A percentile compares a stretch with the other conserved stretches of the same genome.
Conservation (phyloP, 1,139 yeast genomes). For the Waltiozyma sp. region DNA sequence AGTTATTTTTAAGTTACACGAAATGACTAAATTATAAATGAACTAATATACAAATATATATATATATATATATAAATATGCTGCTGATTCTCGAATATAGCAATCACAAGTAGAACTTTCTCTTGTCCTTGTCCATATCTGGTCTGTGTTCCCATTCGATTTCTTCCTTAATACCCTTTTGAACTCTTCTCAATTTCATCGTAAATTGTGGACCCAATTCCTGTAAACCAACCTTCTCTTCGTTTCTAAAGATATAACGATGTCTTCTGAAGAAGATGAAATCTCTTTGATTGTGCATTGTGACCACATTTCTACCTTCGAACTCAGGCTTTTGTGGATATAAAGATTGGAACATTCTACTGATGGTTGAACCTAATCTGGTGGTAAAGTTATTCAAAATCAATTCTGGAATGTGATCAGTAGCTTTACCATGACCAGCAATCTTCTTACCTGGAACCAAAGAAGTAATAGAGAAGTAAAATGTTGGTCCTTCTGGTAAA, state of each 20-base stretch:
- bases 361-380: conserved; percentile 85
- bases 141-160: conserved; percentile 94
- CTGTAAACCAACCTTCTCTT: conserved; percentile 86
- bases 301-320: conserved; percentile 90
- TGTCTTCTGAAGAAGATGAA: conserved; percentile 92
- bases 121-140: conserved; percentile 93
- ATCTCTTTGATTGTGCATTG: conserved; percentile 93
- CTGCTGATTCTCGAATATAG: background rate
- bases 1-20: too few species aligned
- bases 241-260: conserved; percentile 79
- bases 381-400: conserved; percentile 87
- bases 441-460: conserved; percentile 66
- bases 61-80: too few species aligned
- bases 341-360: conserved; percentile 79
- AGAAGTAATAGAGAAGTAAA: conserved; percentile 80
- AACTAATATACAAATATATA: background rate
- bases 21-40: background rate
- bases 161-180: conserved; percentile 84
- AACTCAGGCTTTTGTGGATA: conserved; percentile 91
- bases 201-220: conserved; percentile 97
- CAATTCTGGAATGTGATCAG: conserved; percentile 85
- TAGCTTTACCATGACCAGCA: conserved; percentile 81
- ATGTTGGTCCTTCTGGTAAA: conserved; percentile 90
- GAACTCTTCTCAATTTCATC: conserved; percentile 73
- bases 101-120: conserved; percentile 68